Percentiles rank a stretch among this genome's conserved stretches.
Conservation (phyloP, 139 green algal species). For the Raphidocelis subcapitata region DNA sequence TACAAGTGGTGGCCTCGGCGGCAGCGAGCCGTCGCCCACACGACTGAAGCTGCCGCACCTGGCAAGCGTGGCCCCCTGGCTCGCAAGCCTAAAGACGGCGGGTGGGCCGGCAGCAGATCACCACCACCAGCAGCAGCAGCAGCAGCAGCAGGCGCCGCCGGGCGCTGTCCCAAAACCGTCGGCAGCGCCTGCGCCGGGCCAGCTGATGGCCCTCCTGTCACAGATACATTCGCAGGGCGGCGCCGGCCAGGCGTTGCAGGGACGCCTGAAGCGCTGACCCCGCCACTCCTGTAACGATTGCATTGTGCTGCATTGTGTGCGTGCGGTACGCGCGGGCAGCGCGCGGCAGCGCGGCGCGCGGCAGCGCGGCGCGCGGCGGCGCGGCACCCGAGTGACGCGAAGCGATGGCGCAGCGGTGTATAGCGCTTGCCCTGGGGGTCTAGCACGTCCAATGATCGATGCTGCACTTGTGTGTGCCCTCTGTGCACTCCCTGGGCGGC, state of each 20-base stretch:
- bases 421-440: too few species aligned
- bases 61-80: too few species aligned
- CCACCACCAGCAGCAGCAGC: not conserved
- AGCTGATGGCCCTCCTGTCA: not conserved
- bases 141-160: not conserved
- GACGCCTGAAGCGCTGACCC: not conserved
- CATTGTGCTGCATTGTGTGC: not conserved
- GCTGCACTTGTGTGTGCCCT: too few species aligned
- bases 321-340: not conserved
- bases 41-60: too few species aligned
- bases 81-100: not conserved
- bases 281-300: not conserved
- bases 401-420: too few species aligned
- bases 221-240: not conserved
- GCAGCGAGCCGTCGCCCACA: too few species aligned
- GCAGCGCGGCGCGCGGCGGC: too few species aligned
- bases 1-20: too few species aligned
- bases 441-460: too few species aligned
- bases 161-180: not conserved
- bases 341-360: too few species aligned
- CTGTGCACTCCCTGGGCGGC: too few species aligned
- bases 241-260: not conserved
- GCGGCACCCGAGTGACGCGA: too few species aligned
- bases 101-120: not conserved
- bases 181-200: not conserved